Percentiles rank a stretch among this genome's conserved stretches.
Evolutionary conservation across 2,329 filamentous ascomycete genomes (phyloP).

Genomic region (Arthroderma sp.): DNA sequence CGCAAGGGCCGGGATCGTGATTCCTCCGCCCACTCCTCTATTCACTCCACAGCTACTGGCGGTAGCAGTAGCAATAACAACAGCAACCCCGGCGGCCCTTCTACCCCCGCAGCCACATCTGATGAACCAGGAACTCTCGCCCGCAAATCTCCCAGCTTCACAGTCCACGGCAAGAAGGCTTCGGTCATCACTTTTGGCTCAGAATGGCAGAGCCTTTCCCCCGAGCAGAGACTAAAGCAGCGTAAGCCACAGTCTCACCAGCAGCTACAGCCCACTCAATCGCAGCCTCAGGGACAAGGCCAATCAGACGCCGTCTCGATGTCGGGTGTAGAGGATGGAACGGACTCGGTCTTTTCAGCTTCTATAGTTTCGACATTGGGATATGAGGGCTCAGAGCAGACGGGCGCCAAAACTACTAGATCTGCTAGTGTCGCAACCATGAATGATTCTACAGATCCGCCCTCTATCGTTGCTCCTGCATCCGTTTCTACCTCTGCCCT

Average conservation of each 20-base stretch:
- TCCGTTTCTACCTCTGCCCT: background rate
- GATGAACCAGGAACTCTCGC: slow-evolving; percentile 36
- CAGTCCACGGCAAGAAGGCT: slow-evolving; percentile 94
- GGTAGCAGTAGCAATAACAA: slow-evolving; percentile 31
- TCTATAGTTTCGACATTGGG: background rate
- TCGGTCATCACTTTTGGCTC: slow-evolving; percentile 92
- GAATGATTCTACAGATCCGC: background rate
- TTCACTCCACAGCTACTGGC: slow-evolving; percentile 25
- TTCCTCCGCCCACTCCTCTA: background rate
- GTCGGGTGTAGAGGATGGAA: background rate
- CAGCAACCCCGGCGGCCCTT: slow-evolving; percentile 37
- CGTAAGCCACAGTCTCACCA: slow-evolving; percentile 38
- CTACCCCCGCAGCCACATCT: slow-evolving; percentile 7
- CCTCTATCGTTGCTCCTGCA: no score
- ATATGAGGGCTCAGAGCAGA: background rate
- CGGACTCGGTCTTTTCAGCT: background rate
- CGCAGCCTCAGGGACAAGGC: background rate
- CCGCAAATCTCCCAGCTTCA: slow-evolving; percentile 77
- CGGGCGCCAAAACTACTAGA: background rate
- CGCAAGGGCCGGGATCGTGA: slow-evolving; percentile 62
- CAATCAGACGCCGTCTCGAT: background rate
- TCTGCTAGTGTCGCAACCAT: background rate
- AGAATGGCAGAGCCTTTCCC: slow-evolving; percentile 69
- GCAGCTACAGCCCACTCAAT: slow-evolving; percentile 21
- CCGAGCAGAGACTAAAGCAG: slow-evolving; percentile 58